phyloP scores from a whole-genome alignment of 2,329 filamentous ascomycete genomes.

The Cadophora gregata region DNA sequence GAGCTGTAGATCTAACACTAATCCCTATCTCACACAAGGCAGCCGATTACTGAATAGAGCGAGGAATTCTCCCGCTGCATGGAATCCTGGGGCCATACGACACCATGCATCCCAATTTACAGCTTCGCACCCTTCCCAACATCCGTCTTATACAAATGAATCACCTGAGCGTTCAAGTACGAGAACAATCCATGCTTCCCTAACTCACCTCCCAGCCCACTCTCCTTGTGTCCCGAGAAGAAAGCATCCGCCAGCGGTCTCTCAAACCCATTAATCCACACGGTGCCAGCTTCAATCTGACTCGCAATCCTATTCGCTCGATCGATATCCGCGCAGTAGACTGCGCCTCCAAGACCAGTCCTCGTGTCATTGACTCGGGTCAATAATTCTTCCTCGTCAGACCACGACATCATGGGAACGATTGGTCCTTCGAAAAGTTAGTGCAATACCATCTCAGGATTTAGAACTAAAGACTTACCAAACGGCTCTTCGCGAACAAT shows the following conservation, averaged over 20 bases:
- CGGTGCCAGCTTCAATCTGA: conserved; percentile 60
- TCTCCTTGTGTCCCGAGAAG: conserved; percentile 45
- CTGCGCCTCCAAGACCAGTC: conserved; percentile 60
- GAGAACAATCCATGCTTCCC: conserved; percentile 40
- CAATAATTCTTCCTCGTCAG: conserved; percentile 64
- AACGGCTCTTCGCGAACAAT: conserved; percentile 67
- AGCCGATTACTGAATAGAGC: no score
- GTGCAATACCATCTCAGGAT: background rate
- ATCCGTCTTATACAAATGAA: conserved; percentile 34
- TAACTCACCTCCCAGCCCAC: conserved; percentile 44
- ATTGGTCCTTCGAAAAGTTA: conserved; percentile 55
- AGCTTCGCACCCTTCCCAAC: conserved; percentile 28
- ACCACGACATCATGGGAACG: conserved; percentile 66
- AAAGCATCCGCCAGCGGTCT: conserved; percentile 52
- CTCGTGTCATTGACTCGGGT: conserved; percentile 58
- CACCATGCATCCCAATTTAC: background rate
- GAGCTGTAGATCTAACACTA: no score
- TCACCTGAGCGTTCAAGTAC: conserved; percentile 39
- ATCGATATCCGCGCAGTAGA: conserved; percentile 61
- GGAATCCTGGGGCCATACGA: no score
- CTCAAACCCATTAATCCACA: conserved; percentile 65
- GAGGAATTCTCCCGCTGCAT: no score
- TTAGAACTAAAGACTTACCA: conserved; percentile 36
- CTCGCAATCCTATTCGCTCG: conserved; percentile 58
- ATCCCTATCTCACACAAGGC: no score